phyloP scores from a whole-genome alignment of 345 rosid species.

The Bretschneidera sinensis region DNA sequence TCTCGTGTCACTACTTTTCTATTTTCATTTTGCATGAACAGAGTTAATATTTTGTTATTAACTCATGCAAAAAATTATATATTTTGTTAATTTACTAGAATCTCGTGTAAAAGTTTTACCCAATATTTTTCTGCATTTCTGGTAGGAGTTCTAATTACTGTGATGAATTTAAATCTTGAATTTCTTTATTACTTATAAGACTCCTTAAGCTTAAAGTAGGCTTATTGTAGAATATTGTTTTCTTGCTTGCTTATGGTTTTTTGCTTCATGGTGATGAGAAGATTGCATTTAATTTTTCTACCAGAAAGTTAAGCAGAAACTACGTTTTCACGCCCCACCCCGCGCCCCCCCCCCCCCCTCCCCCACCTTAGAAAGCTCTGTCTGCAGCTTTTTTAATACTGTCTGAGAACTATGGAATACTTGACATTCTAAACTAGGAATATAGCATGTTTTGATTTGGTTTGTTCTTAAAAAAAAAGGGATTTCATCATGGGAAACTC shows the following conservation, averaged over 20 bases:
- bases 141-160: not conserved
- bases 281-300: too few species aligned
- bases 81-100: not conserved
- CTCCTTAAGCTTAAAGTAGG: not conserved
- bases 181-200: not conserved
- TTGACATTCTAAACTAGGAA: not conserved
- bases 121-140: not conserved
- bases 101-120: too few species aligned
- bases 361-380: not conserved
- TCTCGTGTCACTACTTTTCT: not conserved
- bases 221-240: not conserved
- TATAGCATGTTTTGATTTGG: not conserved
- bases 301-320: too few species aligned
- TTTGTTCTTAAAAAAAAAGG: not conserved
- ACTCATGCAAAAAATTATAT: too few species aligned
- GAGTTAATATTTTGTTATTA: too few species aligned
- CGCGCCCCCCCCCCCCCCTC: not conserved
- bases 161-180: not conserved
- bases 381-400: not conserved
- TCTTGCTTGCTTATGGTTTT: not conserved
- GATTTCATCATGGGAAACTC: constrained; percentile 4
- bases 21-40: not conserved
- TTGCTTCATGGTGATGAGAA: too few species aligned
- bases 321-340: too few species aligned
- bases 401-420: not conserved